A percentile compares a stretch with the other conserved stretches of the same genome.
These are phyloP conservation scores for Cladobotryum mycophilum DNA, from an alignment of 2,329 filamentous ascomycete species.

Conservation along the genomic window DNA sequence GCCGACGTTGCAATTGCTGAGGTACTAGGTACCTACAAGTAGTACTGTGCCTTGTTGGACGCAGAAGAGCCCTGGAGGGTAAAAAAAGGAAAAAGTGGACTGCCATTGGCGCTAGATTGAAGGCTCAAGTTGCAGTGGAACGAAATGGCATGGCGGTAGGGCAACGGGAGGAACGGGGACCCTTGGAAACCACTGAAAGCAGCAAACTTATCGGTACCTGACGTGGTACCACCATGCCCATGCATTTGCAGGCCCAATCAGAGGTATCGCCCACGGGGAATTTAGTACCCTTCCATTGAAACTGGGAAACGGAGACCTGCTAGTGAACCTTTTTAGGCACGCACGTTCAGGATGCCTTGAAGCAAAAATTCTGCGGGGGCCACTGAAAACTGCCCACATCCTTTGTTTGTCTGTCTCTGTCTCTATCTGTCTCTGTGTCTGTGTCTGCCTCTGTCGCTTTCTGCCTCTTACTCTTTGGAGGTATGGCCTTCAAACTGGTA, in stretches of 20 bases:
- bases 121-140: slow-evolving; percentile 8
- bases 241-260: background rate
- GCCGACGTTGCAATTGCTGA: background rate
- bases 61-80: background rate
- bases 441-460: background rate
- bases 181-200: background rate
- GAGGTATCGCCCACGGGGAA: slow-evolving; percentile 1
- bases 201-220: slow-evolving; percentile 5
- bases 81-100: background rate
- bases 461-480: too few relatives aligned
- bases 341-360: background rate
- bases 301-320: too few relatives aligned
- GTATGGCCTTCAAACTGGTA: background rate
- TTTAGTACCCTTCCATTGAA: too few relatives aligned
- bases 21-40: too few relatives aligned
- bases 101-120: slow-evolving; percentile 9
- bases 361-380: too few relatives aligned
- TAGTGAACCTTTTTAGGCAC: background rate
- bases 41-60: slow-evolving; percentile 3
- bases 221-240: too few relatives aligned
- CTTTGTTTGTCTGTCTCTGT: background rate
- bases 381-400: too few relatives aligned
- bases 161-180: slow-evolving; percentile 10
- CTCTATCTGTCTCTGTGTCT: background rate
- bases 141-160: slow-evolving; percentile 12